Evolutionary conservation across 2,329 filamentous ascomycete species (phyloP), one percentile per base, ranked within the genome.

Genomic region (Paraconiothyrium brasiliense): DNA sequence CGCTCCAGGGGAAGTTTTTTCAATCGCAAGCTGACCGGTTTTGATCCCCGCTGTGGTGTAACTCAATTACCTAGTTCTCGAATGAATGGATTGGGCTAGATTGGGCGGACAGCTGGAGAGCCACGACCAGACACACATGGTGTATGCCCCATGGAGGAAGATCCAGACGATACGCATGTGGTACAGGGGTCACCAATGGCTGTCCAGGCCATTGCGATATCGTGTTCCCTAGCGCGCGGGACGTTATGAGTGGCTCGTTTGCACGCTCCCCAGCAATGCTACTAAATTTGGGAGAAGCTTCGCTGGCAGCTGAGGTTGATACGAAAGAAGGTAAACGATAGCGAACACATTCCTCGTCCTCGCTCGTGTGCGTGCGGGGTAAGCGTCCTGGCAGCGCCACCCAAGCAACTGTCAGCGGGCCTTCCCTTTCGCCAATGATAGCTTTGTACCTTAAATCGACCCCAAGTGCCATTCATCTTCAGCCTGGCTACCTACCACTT

Each of bases 401-500:
- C 54, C 27, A 57, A 39, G 43, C 37, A 41, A 13, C 9, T 41
- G 37, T 16, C 37, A 41, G 37, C 32, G 54, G 41, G 54, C 54
- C 54, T 57, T 57, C 37, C 55, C 55, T 16, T 50, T 57, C 27
- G 55, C 46, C 46, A 57, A 44, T 24, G 24, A 34, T 30, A 43
- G 46, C 35, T 6, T 30, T 50, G 55, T 41, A 50, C 46, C 34
- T 49, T 57, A 57, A 57, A 57, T 57, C 54, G 43, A 48, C 32
- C 54, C 54, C 54, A 57, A 49, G 20, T 22, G 52, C 27, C 35
- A 37, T 49, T 41, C 27, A 37, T 24, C 35, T 22, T 32, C 44
- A 57, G 54, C 43, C 54, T 57, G 30, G 30, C 34, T 32, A 41
- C 34, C 46, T 43, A 32, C 55, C 46, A 48, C 14, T 32, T 9